These are phyloP conservation scores for Circinella minor DNA, from an alignment of 371 early-diverging fungal species.

Conservation along the genomic window DNA sequence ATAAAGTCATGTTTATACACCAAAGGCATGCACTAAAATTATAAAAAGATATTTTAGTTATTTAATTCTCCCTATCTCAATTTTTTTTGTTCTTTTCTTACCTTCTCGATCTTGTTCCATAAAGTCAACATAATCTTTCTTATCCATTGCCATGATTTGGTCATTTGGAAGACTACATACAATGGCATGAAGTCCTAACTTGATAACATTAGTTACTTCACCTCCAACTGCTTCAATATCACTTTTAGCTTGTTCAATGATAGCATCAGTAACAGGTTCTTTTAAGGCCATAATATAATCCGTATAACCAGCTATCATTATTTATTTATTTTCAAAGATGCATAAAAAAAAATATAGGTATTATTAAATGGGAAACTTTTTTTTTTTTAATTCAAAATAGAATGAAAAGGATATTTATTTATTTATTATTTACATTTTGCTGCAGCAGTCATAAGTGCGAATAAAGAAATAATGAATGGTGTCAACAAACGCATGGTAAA, in stretches of 20 bases:
- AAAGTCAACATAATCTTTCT: constrained; percentile 35
- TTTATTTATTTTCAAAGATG: not conserved
- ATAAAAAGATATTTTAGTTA: no score
- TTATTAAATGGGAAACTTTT: not conserved
- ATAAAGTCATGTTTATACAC: no score
- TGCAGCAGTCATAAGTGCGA: constrained; percentile 10
- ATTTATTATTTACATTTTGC: constrained; percentile 13
- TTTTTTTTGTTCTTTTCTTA: not conserved
- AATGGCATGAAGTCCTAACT: constrained; percentile 25
- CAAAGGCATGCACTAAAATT: no score
- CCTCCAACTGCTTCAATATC: constrained; percentile 28
- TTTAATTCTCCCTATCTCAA: not conserved
- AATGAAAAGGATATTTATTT: not conserved
- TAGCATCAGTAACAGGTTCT: constrained; percentile 16
- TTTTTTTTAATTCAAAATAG: not conserved
- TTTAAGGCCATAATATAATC: constrained; percentile 31
- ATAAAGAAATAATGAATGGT: constrained; percentile 2
- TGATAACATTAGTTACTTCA: constrained; percentile 26
- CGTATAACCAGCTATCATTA: constrained; percentile 12
- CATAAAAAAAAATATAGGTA: not conserved
- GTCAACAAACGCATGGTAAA: not conserved
- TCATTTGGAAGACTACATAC: constrained; percentile 25
- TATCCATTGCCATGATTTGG: constrained; percentile 20
- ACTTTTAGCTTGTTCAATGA: constrained; percentile 20
- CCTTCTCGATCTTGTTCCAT: constrained; percentile 35